Evolutionary conservation across 805 yeast species (phyloP).

Genomic region (Cyberlindnera maritima): DNA sequence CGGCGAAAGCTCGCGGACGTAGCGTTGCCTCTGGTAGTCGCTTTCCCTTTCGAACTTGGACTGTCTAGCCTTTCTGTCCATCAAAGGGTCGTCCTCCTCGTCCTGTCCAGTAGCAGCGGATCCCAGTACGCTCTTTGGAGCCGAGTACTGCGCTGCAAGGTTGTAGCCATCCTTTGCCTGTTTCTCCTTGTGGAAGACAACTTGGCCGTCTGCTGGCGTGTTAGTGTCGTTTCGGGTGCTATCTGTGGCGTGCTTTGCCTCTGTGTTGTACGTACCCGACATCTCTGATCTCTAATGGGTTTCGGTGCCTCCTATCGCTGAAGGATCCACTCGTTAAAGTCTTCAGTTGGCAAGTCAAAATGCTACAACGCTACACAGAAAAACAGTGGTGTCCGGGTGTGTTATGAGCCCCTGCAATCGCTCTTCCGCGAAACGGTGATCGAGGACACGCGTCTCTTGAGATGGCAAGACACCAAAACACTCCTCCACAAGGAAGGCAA

Average conservation of each 20-base stretch:
- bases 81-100: constrained; percentile 30
- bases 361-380: not conserved
- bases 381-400: constrained; percentile 2
- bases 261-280: constrained; percentile 8
- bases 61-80: constrained; percentile 26
- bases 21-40: constrained; percentile 45
- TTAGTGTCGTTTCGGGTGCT: constrained; percentile 1
- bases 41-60: constrained; percentile 38
- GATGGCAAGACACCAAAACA: too few relatives aligned
- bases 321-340: too few relatives aligned
- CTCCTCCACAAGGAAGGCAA: too few relatives aligned
- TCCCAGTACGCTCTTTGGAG: constrained; percentile 33
- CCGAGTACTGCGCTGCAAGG: constrained; percentile 40
- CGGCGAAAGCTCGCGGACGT: constrained; percentile 30
- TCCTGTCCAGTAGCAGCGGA: constrained; percentile 11
- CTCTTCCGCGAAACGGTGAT: not conserved
- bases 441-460: not conserved
- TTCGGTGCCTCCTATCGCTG: not conserved
- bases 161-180: constrained; percentile 15
- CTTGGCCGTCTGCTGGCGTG: constrained; percentile 2
- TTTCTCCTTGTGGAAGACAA: constrained; percentile 14
- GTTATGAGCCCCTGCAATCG: not conserved
- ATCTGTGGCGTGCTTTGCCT: too few relatives aligned
- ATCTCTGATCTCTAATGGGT: not conserved
- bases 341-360: too few relatives aligned